Evolutionary conservation across 2,329 filamentous ascomycete genomes (phyloP), one percentile per base, ranked within the genome.

Genomic region (Aureobasidium musti): DNA sequence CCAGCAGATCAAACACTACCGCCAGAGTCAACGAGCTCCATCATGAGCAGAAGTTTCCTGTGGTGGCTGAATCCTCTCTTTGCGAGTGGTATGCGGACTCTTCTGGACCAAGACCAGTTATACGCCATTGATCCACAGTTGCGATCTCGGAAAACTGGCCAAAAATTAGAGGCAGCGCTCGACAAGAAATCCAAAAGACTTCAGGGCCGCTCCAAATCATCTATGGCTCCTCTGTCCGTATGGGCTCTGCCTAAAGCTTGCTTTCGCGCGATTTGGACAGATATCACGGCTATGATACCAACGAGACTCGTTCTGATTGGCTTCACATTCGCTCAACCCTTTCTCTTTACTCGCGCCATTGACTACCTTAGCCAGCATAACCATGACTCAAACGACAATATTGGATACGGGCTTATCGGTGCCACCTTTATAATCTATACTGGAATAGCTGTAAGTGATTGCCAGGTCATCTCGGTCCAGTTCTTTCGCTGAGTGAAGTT

Each of bases 41-140:
- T 41, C 13, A 5, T 57, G 2, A 57, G 35, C 13, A 41, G 53
- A 13, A 41, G 35, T 10, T 19, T 57, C 3, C 23, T 57, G 4
- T 57, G 53, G 53, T 57, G 53, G 53, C 37, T 57, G 2, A 57
- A 57, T 28, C 37, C 35, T 11, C 21, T 57, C 5, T 57, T 57
- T 13, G 5, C 43, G 5, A 28, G 5, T 11, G 53, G 53, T 10
- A 19, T 57, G 21, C 53, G 53, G 17, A 57, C 35, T 19, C 35
- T 57, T 1, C 19, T 57, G 14, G 11, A 6, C 7, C 53, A 28
- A 7, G 37, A 57, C n/a, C 21, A 57, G 11, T 19, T 57, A 14
- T 41, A 41, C 28, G 35, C 35, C 17, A 41, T 41, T 11, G 35
- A 41, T 43, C 35, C 53, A 7, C 37, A 57, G 5, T 5, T 57